These are phyloP conservation scores for Areca catechu DNA, from an alignment of 176 grass and related monocot species.

Conservation along the genomic window DNA sequence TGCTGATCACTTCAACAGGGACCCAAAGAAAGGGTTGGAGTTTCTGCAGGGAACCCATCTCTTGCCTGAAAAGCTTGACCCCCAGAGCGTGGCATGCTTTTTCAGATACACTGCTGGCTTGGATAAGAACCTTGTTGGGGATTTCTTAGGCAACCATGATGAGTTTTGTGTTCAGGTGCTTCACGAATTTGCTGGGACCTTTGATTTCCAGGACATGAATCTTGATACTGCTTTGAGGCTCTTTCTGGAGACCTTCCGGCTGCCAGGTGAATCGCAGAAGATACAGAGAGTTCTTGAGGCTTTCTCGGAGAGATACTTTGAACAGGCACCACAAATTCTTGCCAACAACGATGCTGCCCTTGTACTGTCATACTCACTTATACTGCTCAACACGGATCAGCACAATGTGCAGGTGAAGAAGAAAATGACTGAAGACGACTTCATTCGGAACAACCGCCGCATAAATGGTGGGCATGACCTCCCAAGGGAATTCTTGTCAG, in stretches of 20 bases:
- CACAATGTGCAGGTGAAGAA: conserved; percentile 99
- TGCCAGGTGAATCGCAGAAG: conserved; percentile 97
- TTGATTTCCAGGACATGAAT: conserved; percentile 91
- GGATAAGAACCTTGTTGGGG: conserved; percentile 96
- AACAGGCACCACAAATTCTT: conserved; percentile 75
- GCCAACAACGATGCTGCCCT: conserved; percentile 95
- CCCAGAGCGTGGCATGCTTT: conserved; percentile 96
- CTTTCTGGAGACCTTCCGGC: conserved; percentile 85
- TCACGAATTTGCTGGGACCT: conserved; percentile 89
- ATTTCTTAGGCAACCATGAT: conserved; percentile 97
- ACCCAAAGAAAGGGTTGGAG: conserved; percentile 96
- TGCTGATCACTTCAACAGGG: conserved; percentile 96
- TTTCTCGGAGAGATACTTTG: conserved; percentile 95
- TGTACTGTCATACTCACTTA: conserved; percentile 83
- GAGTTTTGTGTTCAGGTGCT: conserved; percentile 99
- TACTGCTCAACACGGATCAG: conserved; percentile 99
- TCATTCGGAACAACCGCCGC: conserved; percentile 92
- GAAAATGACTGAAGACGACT: conserved; percentile 99
- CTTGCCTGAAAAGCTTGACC: conserved; percentile 95
- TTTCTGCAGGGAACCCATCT: conserved; percentile 98
- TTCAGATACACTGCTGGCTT: conserved; percentile 85
- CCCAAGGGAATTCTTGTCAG: conserved; percentile 77
- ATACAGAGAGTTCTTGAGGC: conserved; percentile 99
- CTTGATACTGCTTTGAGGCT: conserved; percentile 86
- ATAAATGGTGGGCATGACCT: conserved; percentile 95